phyloP scores from a whole-genome alignment of 202 grass and related monocot species.

The Musa balbisiana region DNA sequence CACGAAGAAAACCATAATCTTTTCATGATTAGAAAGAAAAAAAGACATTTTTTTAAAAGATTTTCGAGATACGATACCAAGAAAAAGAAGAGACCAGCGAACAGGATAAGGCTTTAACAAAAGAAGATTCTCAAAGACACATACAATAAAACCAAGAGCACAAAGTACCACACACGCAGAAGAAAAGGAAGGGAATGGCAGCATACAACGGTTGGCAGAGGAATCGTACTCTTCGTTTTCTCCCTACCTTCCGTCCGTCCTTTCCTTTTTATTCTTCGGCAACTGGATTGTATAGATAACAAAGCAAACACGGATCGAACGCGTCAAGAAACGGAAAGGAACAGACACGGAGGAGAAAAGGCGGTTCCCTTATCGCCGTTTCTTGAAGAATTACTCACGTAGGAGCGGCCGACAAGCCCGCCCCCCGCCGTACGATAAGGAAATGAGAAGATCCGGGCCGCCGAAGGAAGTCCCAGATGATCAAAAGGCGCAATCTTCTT shows the following conservation, averaged over 20 bases:
- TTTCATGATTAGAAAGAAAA: neutral
- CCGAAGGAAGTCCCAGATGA: constrained; percentile 33
- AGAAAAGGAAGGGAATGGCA: neutral
- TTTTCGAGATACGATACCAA: neutral
- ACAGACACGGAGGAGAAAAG: neutral
- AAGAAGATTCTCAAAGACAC: neutral
- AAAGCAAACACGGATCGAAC: neutral
- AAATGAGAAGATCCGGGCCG: constrained; percentile 46
- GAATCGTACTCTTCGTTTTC: neutral
- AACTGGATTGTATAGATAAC: neutral
- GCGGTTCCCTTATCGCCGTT: neutral
- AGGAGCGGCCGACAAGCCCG: constrained; percentile 33
- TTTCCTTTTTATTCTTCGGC: neutral
- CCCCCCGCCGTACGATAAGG: constrained; percentile 43
- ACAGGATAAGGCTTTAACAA: neutral
- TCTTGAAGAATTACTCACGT: constrained; percentile 20
- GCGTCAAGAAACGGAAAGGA: neutral
- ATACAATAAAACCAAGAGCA: neutral
- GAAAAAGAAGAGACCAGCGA: neutral
- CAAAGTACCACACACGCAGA: neutral
- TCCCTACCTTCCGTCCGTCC: neutral
- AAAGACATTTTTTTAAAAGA: neutral
- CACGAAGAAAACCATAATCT: neutral
- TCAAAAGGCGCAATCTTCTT: constrained; percentile 6
- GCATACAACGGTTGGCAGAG: neutral